phyloP scores from a whole-genome alignment of 495 filamentous ascomycete genomes.

The Cudoniella acicularis region DNA sequence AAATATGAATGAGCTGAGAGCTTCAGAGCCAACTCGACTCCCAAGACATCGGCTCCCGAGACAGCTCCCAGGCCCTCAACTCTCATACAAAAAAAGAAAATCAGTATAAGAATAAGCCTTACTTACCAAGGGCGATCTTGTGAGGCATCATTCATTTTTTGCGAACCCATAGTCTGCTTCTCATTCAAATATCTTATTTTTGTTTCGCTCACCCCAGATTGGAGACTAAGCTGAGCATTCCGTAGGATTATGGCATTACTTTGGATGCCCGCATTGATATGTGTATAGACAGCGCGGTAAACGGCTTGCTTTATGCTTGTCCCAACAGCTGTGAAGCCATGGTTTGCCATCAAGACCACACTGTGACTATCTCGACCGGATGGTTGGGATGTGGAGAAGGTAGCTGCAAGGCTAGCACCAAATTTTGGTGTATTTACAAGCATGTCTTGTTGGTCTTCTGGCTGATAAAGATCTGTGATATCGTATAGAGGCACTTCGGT shows the following conservation, averaged over 20 bases:
- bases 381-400: slow-evolving; percentile 5
- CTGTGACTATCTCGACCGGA: slow-evolving; percentile 21
- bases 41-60: no score
- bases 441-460: slow-evolving; percentile 33
- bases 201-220: background rate
- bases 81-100: no score
- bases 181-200: slow-evolving; percentile 25
- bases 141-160: slow-evolving; percentile 24
- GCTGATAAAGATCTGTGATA: slow-evolving; percentile 25
- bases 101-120: no score
- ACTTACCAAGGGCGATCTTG: slow-evolving; percentile 35
- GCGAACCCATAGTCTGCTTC: slow-evolving; percentile 23
- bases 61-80: no score
- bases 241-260: slow-evolving; percentile 27
- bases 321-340: slow-evolving; percentile 43
- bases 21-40: no score
- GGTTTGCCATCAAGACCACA: slow-evolving; percentile 45
- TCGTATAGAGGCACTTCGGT: slow-evolving; percentile 33
- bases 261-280: slow-evolving; percentile 41
- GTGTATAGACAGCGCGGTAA: slow-evolving; percentile 42
- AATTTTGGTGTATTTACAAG: slow-evolving; percentile 36
- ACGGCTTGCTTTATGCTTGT: slow-evolving; percentile 37
- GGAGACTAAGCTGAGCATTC: slow-evolving; percentile 4
- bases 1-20: no score
- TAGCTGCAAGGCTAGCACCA: slow-evolving; percentile 28